Evolutionary conservation across 2,329 filamentous ascomycete species (phyloP).

Genomic region (Aspergillus sp.): DNA sequence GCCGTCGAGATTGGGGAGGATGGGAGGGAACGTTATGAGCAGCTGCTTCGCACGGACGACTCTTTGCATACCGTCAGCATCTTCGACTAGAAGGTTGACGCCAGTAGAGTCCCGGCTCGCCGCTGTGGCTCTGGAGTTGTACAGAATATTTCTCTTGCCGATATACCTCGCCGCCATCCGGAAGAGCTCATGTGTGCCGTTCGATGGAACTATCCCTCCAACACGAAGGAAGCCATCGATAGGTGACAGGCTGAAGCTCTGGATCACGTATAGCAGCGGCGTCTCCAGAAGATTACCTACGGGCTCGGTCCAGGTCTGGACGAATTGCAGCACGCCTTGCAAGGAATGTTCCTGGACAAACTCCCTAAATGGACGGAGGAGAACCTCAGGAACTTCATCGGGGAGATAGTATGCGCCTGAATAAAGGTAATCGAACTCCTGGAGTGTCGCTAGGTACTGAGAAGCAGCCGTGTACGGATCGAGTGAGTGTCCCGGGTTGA

Average conservation of each 20-base stretch:
- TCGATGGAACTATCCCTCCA: slow-evolving; percentile 24
- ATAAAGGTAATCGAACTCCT: slow-evolving; percentile 14
- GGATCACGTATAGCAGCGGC: slow-evolving; percentile 16
- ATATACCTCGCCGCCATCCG: slow-evolving; percentile 22
- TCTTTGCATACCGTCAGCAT: slow-evolving; percentile 29
- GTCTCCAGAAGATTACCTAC: slow-evolving; percentile 20
- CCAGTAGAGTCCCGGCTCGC: slow-evolving; percentile 24
- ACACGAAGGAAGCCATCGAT: slow-evolving; percentile 23
- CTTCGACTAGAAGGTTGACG: slow-evolving; percentile 32
- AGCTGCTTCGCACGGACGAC: slow-evolving; percentile 43
- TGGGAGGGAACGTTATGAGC: slow-evolving; percentile 45
- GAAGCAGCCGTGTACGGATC: not conserved
- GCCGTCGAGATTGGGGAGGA: slow-evolving; percentile 36
- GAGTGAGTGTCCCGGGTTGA: not conserved
- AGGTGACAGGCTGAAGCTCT: slow-evolving; percentile 15
- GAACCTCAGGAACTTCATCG: slow-evolving; percentile 26
- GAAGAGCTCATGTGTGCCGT: slow-evolving; percentile 25
- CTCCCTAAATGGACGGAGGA: slow-evolving; percentile 23
- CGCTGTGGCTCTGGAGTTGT: slow-evolving; percentile 27
- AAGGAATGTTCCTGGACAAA: slow-evolving; percentile 22
- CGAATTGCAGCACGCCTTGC: slow-evolving; percentile 2
- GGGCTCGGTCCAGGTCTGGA: slow-evolving; percentile 15
- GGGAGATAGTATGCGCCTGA: slow-evolving; percentile 44
- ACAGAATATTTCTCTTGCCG: slow-evolving; percentile 31
- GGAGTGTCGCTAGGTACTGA: slow-evolving; percentile 15